These are phyloP conservation scores for Fusarium pseudonygamai DNA, from an alignment of 2,329 filamentous ascomycete genomes.

Conservation along the genomic window DNA sequence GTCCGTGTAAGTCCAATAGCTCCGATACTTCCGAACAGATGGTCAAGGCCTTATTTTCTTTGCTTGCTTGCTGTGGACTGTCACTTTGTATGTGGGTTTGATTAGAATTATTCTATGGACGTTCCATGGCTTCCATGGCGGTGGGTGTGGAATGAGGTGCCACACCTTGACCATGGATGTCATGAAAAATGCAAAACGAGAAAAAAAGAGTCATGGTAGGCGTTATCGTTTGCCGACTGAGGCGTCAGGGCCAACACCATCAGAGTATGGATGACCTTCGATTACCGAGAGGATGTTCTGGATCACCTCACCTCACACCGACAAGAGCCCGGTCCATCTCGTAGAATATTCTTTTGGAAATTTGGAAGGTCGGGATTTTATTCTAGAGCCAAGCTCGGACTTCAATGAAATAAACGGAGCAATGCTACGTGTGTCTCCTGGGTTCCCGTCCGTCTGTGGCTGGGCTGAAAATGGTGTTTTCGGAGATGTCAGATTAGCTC, in stretches of 20 bases:
- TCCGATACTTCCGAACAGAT: slow-evolving; percentile 10
- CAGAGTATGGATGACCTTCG: slow-evolving; percentile 20
- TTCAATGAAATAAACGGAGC: slow-evolving; percentile 1
- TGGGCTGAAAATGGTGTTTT: slow-evolving; percentile 17
- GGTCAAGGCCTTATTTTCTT: background rate
- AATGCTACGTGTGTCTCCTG: slow-evolving; percentile 9
- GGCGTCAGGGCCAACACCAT: slow-evolving; percentile 23
- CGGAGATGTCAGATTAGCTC: slow-evolving; percentile 11
- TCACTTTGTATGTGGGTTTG: background rate
- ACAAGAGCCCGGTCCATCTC: slow-evolving; percentile 16
- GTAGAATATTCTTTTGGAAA: slow-evolving; percentile 28
- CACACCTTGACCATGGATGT: background rate
- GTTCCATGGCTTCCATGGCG: slow-evolving; percentile 10
- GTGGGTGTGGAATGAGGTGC: background rate
- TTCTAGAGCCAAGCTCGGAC: slow-evolving; percentile 38
- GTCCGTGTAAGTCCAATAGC: slow-evolving; percentile 4
- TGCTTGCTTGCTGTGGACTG: background rate
- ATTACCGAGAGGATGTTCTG: slow-evolving; percentile 25
- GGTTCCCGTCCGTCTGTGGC: slow-evolving; percentile 2
- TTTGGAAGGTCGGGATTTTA: slow-evolving; percentile 17
- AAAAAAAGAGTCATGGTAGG: background rate
- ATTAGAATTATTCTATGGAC: slow-evolving; percentile 18
- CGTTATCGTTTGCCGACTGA: slow-evolving; percentile 19
- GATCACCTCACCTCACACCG: slow-evolving; percentile 25
- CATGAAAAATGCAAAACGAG: background rate